phyloP scores from a whole-genome alignment of 2,329 filamentous ascomycete species.

The Fusarium chaquense region DNA sequence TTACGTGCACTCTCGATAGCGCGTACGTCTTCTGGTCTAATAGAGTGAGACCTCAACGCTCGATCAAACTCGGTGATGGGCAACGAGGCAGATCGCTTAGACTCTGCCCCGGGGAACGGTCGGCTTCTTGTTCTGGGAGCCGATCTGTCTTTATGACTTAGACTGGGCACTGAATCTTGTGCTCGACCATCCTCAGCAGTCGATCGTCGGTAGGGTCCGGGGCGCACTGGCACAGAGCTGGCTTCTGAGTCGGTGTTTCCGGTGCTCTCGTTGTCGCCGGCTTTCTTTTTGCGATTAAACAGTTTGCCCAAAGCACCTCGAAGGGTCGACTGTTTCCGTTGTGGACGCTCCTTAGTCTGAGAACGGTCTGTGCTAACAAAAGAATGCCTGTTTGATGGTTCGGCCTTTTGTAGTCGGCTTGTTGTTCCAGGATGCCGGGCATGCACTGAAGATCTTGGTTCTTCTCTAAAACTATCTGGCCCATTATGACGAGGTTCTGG shows the following conservation, averaged over 20 bases:
- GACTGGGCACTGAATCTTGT: conserved; percentile 30
- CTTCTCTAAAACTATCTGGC: conserved; percentile 21
- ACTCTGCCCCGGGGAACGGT: conserved; percentile 53
- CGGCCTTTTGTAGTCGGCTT: conserved; percentile 38
- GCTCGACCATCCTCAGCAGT: conserved; percentile 31
- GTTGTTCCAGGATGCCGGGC: conserved; percentile 25
- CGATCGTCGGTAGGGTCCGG: conserved; percentile 36
- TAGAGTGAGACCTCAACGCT: conserved; percentile 71
- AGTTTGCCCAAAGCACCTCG: conserved; percentile 67
- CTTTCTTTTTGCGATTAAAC: conserved; percentile 69
- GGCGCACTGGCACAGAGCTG: conserved; percentile 45
- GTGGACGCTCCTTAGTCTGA: conserved; percentile 52
- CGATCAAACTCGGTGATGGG: conserved; percentile 71
- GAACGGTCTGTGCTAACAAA: conserved; percentile 55
- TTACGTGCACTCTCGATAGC: conserved; percentile 66
- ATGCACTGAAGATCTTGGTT: conserved; percentile 26
- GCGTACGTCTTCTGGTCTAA: conserved; percentile 66
- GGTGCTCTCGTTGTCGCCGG: conserved; percentile 34
- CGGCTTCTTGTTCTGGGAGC: conserved; percentile 56
- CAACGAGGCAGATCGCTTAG: conserved; percentile 68
- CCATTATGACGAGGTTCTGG: conserved; percentile 36
- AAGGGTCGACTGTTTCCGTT: conserved; percentile 69
- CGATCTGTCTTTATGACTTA: conserved; percentile 36
- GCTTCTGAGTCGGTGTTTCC: conserved; percentile 43
- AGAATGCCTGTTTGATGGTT: conserved; percentile 61